phyloP scores from a whole-genome alignment of 768 basidiomycete genomes.

The Kwoniella heveanensis region DNA sequence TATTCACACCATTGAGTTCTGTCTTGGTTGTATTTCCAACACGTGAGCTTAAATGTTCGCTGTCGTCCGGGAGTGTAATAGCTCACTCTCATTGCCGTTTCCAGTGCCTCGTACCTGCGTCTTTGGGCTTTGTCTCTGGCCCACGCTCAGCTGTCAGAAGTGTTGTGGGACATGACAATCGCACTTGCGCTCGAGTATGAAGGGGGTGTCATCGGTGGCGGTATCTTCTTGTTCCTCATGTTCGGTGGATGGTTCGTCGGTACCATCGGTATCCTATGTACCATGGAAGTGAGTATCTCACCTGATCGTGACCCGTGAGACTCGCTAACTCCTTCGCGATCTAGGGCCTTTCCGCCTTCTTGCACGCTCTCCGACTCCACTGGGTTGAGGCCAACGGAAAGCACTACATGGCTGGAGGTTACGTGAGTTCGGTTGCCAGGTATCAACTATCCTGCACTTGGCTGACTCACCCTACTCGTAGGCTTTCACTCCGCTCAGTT shows the following conservation, averaged over 20 bases:
- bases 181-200: slow-evolving; percentile 56
- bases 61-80: too few relatives aligned
- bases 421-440: too few relatives aligned
- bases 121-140: slow-evolving; percentile 97
- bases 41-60: too few relatives aligned
- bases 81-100: too few relatives aligned
- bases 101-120: slow-evolving; percentile 60
- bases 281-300: slow-evolving; percentile 81
- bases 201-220: slow-evolving; percentile 58
- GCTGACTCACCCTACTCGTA: slow-evolving; percentile 35
- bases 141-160: slow-evolving; percentile 88
- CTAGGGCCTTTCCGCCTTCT: slow-evolving; percentile 91
- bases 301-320: neutral
- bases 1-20: slow-evolving; percentile 99
- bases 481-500: slow-evolving; percentile 56
- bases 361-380: slow-evolving; percentile 93
- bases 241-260: slow-evolving; percentile 78
- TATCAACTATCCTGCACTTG: too few relatives aligned
- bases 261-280: slow-evolving; percentile 78
- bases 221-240: slow-evolving; percentile 66
- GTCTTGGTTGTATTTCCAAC: slow-evolving; percentile 97
- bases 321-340: neutral
- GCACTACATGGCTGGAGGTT: slow-evolving; percentile 85
- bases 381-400: slow-evolving; percentile 99
- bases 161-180: slow-evolving; percentile 75